These are phyloP conservation scores for Ogataea henricii DNA, from an alignment of 805 yeast genomes.

Conservation along the genomic window DNA sequence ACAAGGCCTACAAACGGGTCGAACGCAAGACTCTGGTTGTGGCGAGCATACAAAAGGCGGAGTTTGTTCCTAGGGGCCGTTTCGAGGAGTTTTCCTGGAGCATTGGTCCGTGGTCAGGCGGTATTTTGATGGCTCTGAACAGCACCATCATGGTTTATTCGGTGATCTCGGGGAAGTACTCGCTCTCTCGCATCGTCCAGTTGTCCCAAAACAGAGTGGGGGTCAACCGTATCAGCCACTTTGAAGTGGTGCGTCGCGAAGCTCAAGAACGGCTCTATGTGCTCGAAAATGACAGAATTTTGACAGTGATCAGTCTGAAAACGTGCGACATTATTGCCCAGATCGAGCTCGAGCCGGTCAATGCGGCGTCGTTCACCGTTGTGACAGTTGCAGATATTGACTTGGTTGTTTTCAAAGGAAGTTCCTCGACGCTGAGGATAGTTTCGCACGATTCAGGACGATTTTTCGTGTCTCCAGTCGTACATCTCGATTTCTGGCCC, in stretches of 20 bases:
- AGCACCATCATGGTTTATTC: conserved; percentile 11
- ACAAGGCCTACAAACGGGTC: conserved; percentile 3
- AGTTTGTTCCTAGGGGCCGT: conserved; percentile 7
- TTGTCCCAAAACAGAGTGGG: conserved; percentile 6
- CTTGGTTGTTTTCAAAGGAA: conserved; percentile 3
- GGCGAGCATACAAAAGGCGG: conserved; percentile 2
- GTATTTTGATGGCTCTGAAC: conserved; percentile 14
- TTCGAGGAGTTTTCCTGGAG: conserved; percentile 11
- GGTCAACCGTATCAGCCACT: not conserved
- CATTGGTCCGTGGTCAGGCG: conserved; percentile 11
- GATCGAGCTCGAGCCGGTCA: not conserved
- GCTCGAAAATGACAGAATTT: conserved; percentile 2
- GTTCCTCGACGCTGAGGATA: conserved; percentile 5
- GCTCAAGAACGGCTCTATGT: conserved; percentile 11
- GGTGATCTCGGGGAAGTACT: not conserved
- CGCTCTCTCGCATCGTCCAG: conserved; percentile 11
- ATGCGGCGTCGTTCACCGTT: not conserved
- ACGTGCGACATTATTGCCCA: conserved; percentile 9
- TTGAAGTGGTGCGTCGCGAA: conserved; percentile 1
- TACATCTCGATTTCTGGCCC: conserved; percentile 28
- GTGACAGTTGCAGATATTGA: conserved; percentile 1
- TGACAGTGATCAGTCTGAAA: conserved; percentile 9
- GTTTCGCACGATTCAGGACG: conserved; percentile 5
- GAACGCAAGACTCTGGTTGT: conserved; percentile 8
- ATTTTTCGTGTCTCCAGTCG: conserved; percentile 7